phyloP scores from a whole-genome alignment of 2,329 filamentous ascomycete species.

The Claviceps sp. region DNA sequence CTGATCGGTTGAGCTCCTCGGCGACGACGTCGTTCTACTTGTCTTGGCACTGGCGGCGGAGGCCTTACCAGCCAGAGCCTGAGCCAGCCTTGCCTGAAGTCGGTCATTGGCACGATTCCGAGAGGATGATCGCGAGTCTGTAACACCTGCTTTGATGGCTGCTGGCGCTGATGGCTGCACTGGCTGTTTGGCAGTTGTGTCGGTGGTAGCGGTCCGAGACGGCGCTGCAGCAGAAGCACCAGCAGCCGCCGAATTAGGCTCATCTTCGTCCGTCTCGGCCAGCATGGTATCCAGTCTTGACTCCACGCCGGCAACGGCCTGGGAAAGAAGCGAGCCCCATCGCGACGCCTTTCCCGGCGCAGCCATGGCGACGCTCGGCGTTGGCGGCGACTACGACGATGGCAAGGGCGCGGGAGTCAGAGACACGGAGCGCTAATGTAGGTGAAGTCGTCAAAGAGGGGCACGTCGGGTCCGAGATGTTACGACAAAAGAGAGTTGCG shows the following conservation, averaged over 20 bases:
- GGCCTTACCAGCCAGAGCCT: slow-evolving; percentile 66
- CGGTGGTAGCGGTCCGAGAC: neutral
- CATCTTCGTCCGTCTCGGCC: slow-evolving; percentile 53
- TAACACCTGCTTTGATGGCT: slow-evolving; percentile 15
- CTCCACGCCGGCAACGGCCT: slow-evolving; percentile 87
- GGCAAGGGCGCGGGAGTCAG: neutral
- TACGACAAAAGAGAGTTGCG: neutral
- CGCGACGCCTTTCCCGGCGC: slow-evolving; percentile 34
- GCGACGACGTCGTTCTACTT: slow-evolving; percentile 29
- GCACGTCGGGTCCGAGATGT: neutral
- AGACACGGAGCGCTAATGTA: neutral
- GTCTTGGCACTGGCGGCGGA: slow-evolving; percentile 16
- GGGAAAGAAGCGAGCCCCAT: slow-evolving; percentile 74
- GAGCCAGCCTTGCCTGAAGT: slow-evolving; percentile 78
- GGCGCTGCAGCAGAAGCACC: neutral
- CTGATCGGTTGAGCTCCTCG: slow-evolving; percentile 24
- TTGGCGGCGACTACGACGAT: neutral
- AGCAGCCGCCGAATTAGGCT: slow-evolving; percentile 12
- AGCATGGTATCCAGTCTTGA: slow-evolving; percentile 85
- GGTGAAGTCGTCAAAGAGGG: neutral
- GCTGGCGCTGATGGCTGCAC: slow-evolving; percentile 13
- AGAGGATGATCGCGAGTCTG: slow-evolving; percentile 49
- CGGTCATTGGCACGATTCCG: slow-evolving; percentile 58
- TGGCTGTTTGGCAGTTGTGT: slow-evolving; percentile 10
- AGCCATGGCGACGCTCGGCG: slow-evolving; percentile 26